Conservation (phyloP, 2,329 filamentous ascomycete genomes). For the Xylariaceae sp. region DNA sequence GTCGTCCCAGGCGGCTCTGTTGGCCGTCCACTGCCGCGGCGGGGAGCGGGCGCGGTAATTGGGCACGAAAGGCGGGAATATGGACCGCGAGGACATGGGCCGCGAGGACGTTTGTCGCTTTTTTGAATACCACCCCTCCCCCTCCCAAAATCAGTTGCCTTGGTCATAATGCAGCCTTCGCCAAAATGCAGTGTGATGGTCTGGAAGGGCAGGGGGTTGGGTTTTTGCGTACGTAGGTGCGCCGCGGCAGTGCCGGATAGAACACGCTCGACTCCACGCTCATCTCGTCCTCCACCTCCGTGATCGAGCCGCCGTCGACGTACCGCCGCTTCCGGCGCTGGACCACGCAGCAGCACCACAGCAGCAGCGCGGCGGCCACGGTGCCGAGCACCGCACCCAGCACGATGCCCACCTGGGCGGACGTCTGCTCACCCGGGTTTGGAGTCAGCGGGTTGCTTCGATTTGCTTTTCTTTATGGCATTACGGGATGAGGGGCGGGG, state of each 20-base stretch:
- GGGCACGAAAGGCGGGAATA: constrained; percentile 16
- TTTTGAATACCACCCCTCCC: too few relatives aligned
- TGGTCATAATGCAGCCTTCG: too few relatives aligned
- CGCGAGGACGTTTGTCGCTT: constrained; percentile 10
- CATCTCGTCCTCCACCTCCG: not conserved
- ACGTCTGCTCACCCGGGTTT: too few relatives aligned
- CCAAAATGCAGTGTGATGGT: too few relatives aligned
- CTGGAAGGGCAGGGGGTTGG: constrained; percentile 10
- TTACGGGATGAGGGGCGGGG: too few relatives aligned
- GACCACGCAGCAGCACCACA: constrained; percentile 15
- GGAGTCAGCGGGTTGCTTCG: too few relatives aligned
- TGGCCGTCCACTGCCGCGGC: constrained; percentile 5
- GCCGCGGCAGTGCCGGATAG: not conserved
- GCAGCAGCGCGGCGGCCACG: constrained; percentile 10
- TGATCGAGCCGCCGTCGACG: too few relatives aligned
- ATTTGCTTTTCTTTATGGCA: too few relatives aligned
- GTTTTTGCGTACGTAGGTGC: constrained; percentile 1
- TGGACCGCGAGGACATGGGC: constrained; percentile 17
- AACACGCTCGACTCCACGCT: not conserved
- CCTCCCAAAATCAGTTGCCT: too few relatives aligned
- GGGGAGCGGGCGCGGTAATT: constrained; percentile 9
- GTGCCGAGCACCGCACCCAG: constrained; percentile 15
- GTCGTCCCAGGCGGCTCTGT: constrained; percentile 1
- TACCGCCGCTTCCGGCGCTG: not conserved
- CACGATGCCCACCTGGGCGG: constrained; percentile 18